These are phyloP conservation scores for Arachnomyces sp. DNA, from an alignment of 2,329 filamentous ascomycete species.

Conservation along the genomic window DNA sequence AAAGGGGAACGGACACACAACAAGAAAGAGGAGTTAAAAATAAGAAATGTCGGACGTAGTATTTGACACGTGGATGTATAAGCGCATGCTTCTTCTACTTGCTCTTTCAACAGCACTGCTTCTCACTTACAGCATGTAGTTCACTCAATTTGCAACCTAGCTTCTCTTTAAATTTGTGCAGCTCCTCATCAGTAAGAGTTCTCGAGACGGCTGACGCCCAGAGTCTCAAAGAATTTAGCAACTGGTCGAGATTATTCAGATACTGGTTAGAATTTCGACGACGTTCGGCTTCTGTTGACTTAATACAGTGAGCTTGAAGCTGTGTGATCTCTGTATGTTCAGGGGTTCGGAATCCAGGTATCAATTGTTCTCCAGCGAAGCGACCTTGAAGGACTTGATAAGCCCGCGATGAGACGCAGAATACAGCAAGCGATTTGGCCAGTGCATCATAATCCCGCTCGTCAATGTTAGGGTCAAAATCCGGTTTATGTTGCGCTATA, in stretches of 20 bases:
- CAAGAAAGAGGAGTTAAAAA: too few species aligned
- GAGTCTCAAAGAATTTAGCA: conserved; percentile 47
- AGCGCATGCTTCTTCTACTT: conserved; percentile 7
- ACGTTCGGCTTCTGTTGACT: conserved; percentile 47
- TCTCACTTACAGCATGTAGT: conserved; percentile 31
- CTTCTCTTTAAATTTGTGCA: conserved; percentile 26
- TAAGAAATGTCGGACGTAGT: too few species aligned
- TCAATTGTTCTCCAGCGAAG: conserved; percentile 44
- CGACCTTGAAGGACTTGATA: conserved; percentile 57
- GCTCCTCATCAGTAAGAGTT: too few species aligned
- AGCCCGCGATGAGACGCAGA: conserved; percentile 56
- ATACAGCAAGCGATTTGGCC: conserved; percentile 51
- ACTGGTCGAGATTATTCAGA: conserved; percentile 44
- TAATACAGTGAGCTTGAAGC: conserved; percentile 52
- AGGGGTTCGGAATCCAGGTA: conserved; percentile 45
- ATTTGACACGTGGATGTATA: too few species aligned
- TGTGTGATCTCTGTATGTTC: conserved; percentile 55
- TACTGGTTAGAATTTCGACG: conserved; percentile 41
- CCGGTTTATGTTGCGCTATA: conserved; percentile 45
- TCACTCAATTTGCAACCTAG: conserved; percentile 34
- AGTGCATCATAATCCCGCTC: conserved; percentile 52
- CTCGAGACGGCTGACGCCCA: conserved; percentile 32
- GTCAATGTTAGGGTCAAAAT: conserved; percentile 50
- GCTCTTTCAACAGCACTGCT: conserved; percentile 24
- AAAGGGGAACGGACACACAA: too few species aligned